These are phyloP conservation scores for Penicillium sp. DNA, from an alignment of 2,329 filamentous ascomycete genomes.

Conservation along the genomic window DNA sequence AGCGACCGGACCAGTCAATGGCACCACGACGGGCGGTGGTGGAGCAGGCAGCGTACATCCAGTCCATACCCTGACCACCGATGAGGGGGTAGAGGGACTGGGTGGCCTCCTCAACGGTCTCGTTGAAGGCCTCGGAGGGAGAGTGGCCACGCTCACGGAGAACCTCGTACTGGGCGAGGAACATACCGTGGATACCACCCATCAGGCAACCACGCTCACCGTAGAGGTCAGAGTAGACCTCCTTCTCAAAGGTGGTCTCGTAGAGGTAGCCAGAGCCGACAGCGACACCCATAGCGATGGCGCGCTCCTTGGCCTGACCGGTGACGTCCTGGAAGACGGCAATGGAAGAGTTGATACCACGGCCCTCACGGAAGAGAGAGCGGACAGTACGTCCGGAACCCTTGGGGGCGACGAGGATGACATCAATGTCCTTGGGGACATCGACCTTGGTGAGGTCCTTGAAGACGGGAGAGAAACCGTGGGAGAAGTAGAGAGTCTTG, in stretches of 20 bases:
- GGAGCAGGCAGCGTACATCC: constrained; percentile 99
- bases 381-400: constrained; percentile 98
- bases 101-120: constrained; percentile 99
- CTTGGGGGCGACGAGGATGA: constrained; percentile 99
- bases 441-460: constrained; percentile 99
- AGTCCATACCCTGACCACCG: constrained; percentile 98
- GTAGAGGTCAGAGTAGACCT: constrained; percentile 99
- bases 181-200: constrained; percentile 99
- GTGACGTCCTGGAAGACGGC: constrained; percentile 98
- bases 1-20: constrained; percentile 96
- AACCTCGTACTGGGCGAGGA: constrained; percentile 99
- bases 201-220: constrained; percentile 99
- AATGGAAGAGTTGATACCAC: constrained; percentile 99
- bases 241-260: constrained; percentile 99
- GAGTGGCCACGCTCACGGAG: constrained; percentile 97
- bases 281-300: constrained; percentile 92
- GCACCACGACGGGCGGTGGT: constrained; percentile 97
- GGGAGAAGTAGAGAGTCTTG: constrained; percentile 99
- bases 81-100: constrained; percentile 98
- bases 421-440: constrained; percentile 90
- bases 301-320: constrained; percentile 97
- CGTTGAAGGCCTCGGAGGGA: constrained; percentile 99
- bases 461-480: constrained; percentile 99
- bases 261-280: constrained; percentile 98
- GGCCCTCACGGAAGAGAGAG: constrained; percentile 97